A percentile compares a stretch with the other conserved stretches of the same genome.
Conservation (phyloP, 2,329 filamentous ascomycete species). For the Penicillium fuscoglaucum region DNA sequence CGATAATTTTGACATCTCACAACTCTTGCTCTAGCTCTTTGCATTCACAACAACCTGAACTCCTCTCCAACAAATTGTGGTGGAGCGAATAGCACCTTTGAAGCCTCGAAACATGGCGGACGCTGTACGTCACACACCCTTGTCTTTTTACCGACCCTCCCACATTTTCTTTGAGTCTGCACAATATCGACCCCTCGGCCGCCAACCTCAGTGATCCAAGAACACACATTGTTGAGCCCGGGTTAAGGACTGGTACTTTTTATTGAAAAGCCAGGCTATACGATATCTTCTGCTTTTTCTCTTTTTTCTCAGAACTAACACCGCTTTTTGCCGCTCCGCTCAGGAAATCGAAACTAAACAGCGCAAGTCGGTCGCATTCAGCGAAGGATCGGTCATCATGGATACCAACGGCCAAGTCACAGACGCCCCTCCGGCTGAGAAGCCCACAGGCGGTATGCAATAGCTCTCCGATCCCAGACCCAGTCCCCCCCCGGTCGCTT, state of each 20-base stretch:
- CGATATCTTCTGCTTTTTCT: constrained; percentile 10
- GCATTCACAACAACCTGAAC: not conserved
- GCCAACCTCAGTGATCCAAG: constrained; percentile 23
- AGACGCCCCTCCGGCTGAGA: constrained; percentile 71
- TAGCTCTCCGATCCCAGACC: constrained; percentile 7
- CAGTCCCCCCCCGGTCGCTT: constrained; percentile 37
- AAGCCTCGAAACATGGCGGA: constrained; percentile 42
- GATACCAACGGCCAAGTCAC: constrained; percentile 85
- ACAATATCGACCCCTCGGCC: constrained; percentile 31
- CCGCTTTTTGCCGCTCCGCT: constrained; percentile 22
- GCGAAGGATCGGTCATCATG: constrained; percentile 81
- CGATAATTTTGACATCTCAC: constrained; percentile 22
- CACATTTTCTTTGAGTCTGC: constrained; percentile 42
- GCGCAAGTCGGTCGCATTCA: constrained; percentile 93
- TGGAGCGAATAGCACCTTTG: constrained; percentile 16
- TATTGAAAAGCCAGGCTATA: not conserved
- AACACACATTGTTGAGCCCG: constrained; percentile 8
- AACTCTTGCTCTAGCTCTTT: constrained; percentile 7
- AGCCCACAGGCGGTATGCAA: constrained; percentile 78
- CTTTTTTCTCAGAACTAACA: constrained; percentile 30
- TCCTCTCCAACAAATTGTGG: constrained; percentile 5
- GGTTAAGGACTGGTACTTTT: not conserved
- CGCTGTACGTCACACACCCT: constrained; percentile 45
- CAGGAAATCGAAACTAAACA: constrained; percentile 59
- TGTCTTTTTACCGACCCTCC: constrained; percentile 41